Evolutionary conservation across 2,329 filamentous ascomycete genomes (phyloP).

Genomic region (Phaeophleospora eucalypticola): DNA sequence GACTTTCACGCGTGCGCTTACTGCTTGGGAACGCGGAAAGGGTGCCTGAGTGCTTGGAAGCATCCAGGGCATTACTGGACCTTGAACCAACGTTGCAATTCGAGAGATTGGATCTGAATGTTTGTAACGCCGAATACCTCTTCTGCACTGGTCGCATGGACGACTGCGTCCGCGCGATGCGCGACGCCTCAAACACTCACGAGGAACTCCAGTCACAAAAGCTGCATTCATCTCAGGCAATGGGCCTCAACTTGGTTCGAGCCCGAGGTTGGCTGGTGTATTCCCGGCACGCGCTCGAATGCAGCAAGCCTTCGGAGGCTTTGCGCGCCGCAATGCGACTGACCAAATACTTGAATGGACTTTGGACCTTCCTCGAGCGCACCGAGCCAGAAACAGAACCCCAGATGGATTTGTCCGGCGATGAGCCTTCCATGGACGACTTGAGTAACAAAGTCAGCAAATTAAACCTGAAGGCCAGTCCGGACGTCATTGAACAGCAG

Average conservation of each 20-base stretch:
- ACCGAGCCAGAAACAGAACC: neutral
- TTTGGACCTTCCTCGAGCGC: constrained; percentile 27
- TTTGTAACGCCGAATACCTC: constrained; percentile 22
- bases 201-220: constrained; percentile 13
- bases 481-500: constrained; percentile 25
- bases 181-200: constrained; percentile 16
- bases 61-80: constrained; percentile 51
- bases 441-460: constrained; percentile 30
- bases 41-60: constrained; percentile 55
- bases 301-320: constrained; percentile 19
- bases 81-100: constrained; percentile 41
- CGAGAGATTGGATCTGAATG: constrained; percentile 40
- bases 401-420: neutral
- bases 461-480: constrained; percentile 27
- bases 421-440: constrained; percentile 16
- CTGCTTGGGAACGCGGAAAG: constrained; percentile 58
- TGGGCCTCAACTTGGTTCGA: constrained; percentile 22
- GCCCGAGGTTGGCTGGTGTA: constrained; percentile 28
- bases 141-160: constrained; percentile 21
- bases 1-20: constrained; percentile 53
- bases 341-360: constrained; percentile 25
- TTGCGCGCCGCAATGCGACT: constrained; percentile 27
- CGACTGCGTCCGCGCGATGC: constrained; percentile 16
- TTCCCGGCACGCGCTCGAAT: constrained; percentile 20
- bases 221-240: constrained; percentile 19